Evolutionary conservation across 306 rosid genomes (phyloP).

Genomic region (Inga oerstediana): DNA sequence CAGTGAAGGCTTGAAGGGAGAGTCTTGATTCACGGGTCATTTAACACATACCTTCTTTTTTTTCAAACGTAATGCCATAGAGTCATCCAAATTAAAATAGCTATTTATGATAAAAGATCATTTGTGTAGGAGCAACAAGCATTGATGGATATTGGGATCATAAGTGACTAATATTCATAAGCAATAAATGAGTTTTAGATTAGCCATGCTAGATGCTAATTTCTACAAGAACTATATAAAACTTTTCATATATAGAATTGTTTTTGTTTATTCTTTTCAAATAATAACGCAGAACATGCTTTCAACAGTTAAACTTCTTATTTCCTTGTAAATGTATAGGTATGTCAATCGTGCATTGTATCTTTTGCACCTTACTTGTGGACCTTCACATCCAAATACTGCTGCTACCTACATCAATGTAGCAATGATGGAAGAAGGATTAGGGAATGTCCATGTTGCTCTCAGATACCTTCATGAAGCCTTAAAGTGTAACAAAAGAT

Average conservation of each 20-base stretch:
- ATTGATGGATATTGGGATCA: background rate
- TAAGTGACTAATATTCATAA: background rate
- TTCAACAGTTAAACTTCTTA: slow-evolving; percentile 2
- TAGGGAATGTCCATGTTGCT: slow-evolving; percentile 97
- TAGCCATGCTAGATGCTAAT: background rate
- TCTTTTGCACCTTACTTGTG: slow-evolving; percentile 93
- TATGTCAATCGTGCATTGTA: slow-evolving; percentile 94
- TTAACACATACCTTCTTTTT: background rate
- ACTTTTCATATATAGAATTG: background rate
- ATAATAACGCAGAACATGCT: slow-evolving; percentile 12
- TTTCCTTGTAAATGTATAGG: slow-evolving; percentile 45
- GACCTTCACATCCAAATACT: slow-evolving; percentile 99
- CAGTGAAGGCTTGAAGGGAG: background rate
- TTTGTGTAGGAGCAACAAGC: background rate
- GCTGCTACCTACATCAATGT: slow-evolving; percentile 98
- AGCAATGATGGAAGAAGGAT: slow-evolving; percentile 99
- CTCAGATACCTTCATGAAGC: slow-evolving; percentile 98
- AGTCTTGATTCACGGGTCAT: background rate
- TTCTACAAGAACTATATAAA: background rate
- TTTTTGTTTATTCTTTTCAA: background rate
- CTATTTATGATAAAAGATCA: background rate
- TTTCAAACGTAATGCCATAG: background rate
- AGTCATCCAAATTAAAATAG: slow-evolving; percentile 3
- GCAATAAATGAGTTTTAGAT: background rate
- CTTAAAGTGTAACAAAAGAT: slow-evolving; percentile 90